Evolutionary conservation across 2,329 filamentous ascomycete genomes (phyloP).

Genomic region (Colletotrichum higginsianum): DNA sequence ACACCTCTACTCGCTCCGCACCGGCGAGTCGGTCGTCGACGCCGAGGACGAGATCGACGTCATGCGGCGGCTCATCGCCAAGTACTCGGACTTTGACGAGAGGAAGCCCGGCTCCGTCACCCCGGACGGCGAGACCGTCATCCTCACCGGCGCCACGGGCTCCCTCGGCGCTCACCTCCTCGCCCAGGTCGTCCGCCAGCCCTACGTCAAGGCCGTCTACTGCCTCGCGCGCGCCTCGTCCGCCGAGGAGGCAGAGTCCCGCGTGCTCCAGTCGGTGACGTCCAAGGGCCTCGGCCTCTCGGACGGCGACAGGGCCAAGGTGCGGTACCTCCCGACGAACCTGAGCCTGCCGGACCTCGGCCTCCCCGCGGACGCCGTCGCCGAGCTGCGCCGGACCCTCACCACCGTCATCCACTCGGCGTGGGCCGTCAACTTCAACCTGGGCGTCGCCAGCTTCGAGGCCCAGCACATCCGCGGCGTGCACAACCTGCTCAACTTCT

Average conservation of each 20-base stretch:
- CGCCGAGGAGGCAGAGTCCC: conserved; percentile 49
- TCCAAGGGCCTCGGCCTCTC: conserved; percentile 55
- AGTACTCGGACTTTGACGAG: conserved; percentile 54
- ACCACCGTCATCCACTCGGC: conserved; percentile 64
- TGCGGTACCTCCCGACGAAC: conserved; percentile 58
- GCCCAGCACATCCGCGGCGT: conserved; percentile 61
- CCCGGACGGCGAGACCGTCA: conserved; percentile 51
- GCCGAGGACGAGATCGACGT: conserved; percentile 48
- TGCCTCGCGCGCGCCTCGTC: conserved; percentile 62
- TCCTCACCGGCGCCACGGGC: conserved; percentile 74
- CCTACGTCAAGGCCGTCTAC: conserved; percentile 68
- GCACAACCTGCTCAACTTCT: conserved; percentile 59
- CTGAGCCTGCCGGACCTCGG: conserved; percentile 58
- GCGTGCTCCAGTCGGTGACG: conserved; percentile 51
- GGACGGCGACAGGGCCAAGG: conserved; percentile 50
- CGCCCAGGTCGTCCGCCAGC: conserved; percentile 69
- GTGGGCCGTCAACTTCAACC: conserved; percentile 72
- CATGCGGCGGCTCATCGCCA: conserved; percentile 54
- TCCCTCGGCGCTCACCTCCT: conserved; percentile 72
- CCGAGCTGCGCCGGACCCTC: conserved; percentile 51
- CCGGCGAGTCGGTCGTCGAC: conserved; percentile 39
- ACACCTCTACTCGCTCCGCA: conserved; percentile 47
- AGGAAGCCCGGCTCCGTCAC: conserved; percentile 43
- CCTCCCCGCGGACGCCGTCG: conserved; percentile 49
- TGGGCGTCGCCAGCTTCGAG: conserved; percentile 65